These are phyloP conservation scores for Gracilaria caudata DNA, from an alignment of 23 red algal species.

Conservation along the genomic window DNA sequence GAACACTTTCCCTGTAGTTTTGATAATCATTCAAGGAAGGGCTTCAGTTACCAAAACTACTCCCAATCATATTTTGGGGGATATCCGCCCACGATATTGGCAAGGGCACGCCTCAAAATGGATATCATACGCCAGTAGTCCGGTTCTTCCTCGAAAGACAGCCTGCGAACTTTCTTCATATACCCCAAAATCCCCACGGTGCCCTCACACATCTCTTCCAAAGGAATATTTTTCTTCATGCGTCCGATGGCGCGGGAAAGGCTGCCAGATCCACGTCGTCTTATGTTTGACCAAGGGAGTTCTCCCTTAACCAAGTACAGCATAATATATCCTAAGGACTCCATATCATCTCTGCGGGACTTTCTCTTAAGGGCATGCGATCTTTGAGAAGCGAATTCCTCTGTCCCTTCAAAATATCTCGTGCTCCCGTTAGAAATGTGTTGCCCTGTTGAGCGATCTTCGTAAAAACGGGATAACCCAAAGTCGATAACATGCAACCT, in stretches of 20 bases:
- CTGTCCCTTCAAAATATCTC: background rate
- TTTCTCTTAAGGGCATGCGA: background rate
- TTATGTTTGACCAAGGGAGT: background rate
- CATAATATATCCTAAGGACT: constrained; percentile 6
- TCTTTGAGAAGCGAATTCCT: background rate
- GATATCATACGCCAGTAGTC: background rate
- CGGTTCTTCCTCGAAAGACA: background rate
- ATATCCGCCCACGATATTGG: background rate
- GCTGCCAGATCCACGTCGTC: background rate
- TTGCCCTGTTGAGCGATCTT: background rate
- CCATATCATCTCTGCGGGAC: constrained; percentile 12
- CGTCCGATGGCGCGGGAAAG: background rate
- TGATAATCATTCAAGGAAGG: too few relatives aligned
- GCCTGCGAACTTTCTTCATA: background rate
- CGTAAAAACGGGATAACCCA: background rate
- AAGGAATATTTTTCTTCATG: background rate
- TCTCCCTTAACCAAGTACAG: background rate
- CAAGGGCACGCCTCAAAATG: background rate
- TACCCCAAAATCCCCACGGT: background rate
- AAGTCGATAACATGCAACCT: background rate
- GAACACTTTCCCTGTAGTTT: too few relatives aligned
- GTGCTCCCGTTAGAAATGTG: background rate
- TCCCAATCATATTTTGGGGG: background rate
- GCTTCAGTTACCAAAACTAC: too few relatives aligned
- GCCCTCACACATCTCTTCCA: background rate